phyloP scores from a whole-genome alignment of 306 rosid species.

The Trifolium repens region DNA sequence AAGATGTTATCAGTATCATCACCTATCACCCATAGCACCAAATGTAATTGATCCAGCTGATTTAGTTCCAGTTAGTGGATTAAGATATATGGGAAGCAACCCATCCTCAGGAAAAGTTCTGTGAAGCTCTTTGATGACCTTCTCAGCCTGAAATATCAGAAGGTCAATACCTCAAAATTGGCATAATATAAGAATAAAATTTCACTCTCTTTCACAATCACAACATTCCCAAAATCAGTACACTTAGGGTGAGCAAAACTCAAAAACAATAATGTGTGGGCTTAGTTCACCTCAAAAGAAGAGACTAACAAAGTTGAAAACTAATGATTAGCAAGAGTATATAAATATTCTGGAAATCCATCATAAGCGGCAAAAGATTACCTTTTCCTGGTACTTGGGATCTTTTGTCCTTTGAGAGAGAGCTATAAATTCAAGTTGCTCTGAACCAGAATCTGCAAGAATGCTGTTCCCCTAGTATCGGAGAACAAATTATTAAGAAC shows the following conservation, averaged over 20 bases:
- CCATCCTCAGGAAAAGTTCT: constrained; percentile 82
- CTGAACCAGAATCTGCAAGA: constrained; percentile 96
- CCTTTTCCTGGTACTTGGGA: constrained; percentile 83
- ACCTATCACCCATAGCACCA: constrained; percentile 99
- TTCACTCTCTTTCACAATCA: constrained; percentile 21
- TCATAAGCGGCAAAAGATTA: constrained; percentile 31
- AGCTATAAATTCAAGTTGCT: constrained; percentile 96
- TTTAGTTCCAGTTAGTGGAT: constrained; percentile 67
- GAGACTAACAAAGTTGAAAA: constrained; percentile 25
- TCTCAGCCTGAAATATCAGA: constrained; percentile 61
- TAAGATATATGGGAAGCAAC: constrained; percentile 79
- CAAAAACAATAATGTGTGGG: constrained; percentile 13
- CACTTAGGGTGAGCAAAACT: constrained; percentile 21
- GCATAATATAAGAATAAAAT: constrained; percentile 29
- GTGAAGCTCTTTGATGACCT: constrained; percentile 62
- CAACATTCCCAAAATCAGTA: constrained; percentile 1
- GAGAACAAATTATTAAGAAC: constrained; percentile 33
- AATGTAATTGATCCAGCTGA: constrained; percentile 72
- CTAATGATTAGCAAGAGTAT: constrained; percentile 1
- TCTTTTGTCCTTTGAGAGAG: constrained; percentile 94
- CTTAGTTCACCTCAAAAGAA: constrained; percentile 30
- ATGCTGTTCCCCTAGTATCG: constrained; percentile 82
- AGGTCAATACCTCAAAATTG: constrained; percentile 43
- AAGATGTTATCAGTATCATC: constrained; percentile 31
- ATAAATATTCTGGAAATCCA: not conserved